phyloP scores from a whole-genome alignment of 345 rosid genomes.

The Cochlearia excelsa region DNA sequence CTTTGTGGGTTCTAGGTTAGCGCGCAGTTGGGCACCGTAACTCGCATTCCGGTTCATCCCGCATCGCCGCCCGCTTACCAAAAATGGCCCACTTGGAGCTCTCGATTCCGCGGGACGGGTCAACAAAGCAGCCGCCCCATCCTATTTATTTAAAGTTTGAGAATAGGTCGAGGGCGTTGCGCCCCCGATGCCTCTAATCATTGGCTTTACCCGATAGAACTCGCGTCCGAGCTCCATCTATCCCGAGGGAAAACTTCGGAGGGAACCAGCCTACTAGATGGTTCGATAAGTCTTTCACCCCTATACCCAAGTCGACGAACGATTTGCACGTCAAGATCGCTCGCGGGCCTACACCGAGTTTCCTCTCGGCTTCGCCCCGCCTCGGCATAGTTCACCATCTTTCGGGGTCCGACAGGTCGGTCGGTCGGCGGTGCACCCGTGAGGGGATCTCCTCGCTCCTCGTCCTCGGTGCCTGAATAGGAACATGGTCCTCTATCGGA shows the following conservation, averaged over 20 bases:
- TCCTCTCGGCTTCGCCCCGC: too few species aligned
- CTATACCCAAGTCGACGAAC: constrained; percentile 36
- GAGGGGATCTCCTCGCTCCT: too few species aligned
- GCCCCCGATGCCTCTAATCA: too few species aligned
- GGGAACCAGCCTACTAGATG: constrained; percentile 49
- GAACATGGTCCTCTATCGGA: too few species aligned
- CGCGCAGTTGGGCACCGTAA: constrained; percentile 20
- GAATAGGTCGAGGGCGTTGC: constrained; percentile 26
- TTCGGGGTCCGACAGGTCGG: too few species aligned
- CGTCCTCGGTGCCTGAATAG: too few species aligned
- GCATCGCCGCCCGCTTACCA: constrained; percentile 15
- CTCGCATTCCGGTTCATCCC: constrained; percentile 12
- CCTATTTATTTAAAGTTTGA: too few species aligned
- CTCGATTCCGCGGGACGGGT: constrained; percentile 16
- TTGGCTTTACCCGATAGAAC: too few species aligned
- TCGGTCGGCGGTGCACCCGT: too few species aligned
- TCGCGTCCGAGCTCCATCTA: too few species aligned
- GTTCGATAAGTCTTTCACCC: constrained; percentile 48
- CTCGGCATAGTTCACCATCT: too few species aligned
- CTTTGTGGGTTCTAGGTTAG: background rate
- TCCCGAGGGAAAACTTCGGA: constrained; percentile 36
- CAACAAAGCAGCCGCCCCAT: background rate
- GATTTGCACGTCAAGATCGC: too few species aligned
- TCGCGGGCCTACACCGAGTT: background rate
- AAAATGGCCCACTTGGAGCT: constrained; percentile 21